phyloP scores from a whole-genome alignment of 2,329 filamentous ascomycete genomes.

The Microascus cirrosus region DNA sequence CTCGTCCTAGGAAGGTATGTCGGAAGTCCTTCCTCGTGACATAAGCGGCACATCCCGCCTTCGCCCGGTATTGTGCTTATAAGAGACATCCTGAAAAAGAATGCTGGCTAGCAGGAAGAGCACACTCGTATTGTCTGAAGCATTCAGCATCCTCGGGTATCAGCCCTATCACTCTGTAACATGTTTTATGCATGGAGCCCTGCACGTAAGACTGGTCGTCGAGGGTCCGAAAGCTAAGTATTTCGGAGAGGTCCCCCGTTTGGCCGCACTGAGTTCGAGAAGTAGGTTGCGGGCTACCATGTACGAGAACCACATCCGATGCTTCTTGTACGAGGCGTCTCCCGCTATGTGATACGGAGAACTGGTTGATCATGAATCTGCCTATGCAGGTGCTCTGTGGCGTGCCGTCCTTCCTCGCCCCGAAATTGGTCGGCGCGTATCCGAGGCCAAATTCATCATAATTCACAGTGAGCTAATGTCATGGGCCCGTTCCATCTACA shows the following conservation, averaged over 20 bases:
- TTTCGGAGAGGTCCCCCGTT: slow-evolving; percentile 16
- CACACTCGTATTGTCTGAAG: slow-evolving; percentile 20
- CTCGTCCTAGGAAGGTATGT: slow-evolving; percentile 22
- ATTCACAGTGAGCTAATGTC: slow-evolving; percentile 55
- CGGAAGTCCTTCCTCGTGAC: background rate
- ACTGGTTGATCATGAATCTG: background rate
- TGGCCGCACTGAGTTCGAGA: slow-evolving; percentile 23
- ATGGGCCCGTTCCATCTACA: slow-evolving; percentile 51
- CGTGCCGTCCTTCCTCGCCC: slow-evolving; percentile 49
- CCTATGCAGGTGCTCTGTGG: background rate
- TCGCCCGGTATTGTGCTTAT: too few species aligned
- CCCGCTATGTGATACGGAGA: too few species aligned
- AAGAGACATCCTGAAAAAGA: too few species aligned
- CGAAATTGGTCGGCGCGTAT: slow-evolving; percentile 60
- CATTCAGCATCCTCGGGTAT: slow-evolving; percentile 21
- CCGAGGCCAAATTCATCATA: slow-evolving; percentile 60
- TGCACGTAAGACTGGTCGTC: slow-evolving; percentile 14
- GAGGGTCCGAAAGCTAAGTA: slow-evolving; percentile 19
- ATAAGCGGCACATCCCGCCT: background rate
- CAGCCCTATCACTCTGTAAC: slow-evolving; percentile 24
- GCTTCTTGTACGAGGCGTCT: background rate
- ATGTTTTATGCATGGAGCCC: slow-evolving; percentile 11
- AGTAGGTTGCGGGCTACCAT: slow-evolving; percentile 25
- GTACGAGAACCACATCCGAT: slow-evolving; percentile 11
- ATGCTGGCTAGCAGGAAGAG: slow-evolving; percentile 15